Evolutionary conservation across 139 green algal species (phyloP).

Genomic region (Tetradesmus obliquus): DNA sequence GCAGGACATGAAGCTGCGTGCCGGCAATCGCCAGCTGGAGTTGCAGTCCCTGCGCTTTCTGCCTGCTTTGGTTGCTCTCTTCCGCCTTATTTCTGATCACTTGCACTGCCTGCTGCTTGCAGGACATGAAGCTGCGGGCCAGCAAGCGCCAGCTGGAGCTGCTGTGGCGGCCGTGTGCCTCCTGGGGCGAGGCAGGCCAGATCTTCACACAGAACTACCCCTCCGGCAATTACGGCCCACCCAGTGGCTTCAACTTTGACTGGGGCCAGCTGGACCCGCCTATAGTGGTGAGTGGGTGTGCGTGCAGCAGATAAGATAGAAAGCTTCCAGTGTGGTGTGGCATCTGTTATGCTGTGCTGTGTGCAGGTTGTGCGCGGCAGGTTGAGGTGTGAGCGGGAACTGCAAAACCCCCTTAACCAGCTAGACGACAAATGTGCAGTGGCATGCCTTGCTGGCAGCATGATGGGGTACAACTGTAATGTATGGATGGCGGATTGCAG

Average conservation of each 20-base stretch:
- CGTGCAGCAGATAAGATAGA: background rate
- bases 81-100: background rate
- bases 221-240: slow-evolving; percentile 83
- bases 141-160: slow-evolving; percentile 67
- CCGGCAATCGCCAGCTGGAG: background rate
- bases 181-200: slow-evolving; percentile 63
- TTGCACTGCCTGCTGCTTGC: background rate
- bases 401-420: too few species aligned
- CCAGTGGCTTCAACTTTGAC: slow-evolving; percentile 83
- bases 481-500: too few species aligned
- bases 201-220: slow-evolving; percentile 54
- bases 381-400: too few species aligned
- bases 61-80: background rate
- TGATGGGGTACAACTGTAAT: too few species aligned
- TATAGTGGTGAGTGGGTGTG: slow-evolving; percentile 59
- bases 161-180: slow-evolving; percentile 76
- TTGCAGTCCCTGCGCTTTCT: too few species aligned
- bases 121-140: slow-evolving; percentile 39
- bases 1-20: background rate
- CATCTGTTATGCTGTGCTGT: too few species aligned
- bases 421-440: too few species aligned
- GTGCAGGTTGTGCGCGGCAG: too few species aligned
- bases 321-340: too few species aligned
- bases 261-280: slow-evolving; percentile 61
- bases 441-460: too few species aligned